A percentile compares a stretch with the other conserved stretches of the same genome.
Conservation (phyloP, 345 rosid genomes). For the Microcos paniculata region DNA sequence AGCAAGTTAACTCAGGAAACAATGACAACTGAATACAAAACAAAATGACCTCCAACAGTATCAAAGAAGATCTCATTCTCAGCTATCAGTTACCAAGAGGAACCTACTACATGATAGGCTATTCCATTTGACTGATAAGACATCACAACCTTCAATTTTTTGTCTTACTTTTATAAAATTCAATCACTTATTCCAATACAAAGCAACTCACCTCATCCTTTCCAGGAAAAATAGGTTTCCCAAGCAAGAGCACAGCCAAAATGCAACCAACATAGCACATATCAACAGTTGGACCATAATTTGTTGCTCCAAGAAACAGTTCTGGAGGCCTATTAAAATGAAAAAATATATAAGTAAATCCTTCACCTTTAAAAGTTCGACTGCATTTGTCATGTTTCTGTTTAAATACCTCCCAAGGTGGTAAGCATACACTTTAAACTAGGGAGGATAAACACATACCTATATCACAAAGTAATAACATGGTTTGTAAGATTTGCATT, state of each 20-base stretch:
- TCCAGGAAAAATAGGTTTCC: constrained; percentile 91
- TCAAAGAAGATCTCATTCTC: background rate
- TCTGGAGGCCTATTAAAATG: constrained; percentile 78
- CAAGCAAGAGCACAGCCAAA: constrained; percentile 88
- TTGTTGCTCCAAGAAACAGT: constrained; percentile 90
- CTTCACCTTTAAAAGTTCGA: background rate
- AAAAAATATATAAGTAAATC: background rate
- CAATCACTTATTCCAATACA: background rate
- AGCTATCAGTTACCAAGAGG: background rate
- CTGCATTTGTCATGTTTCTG: background rate
- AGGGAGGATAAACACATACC: constrained; percentile 39
- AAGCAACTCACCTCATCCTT: constrained; percentile 70
- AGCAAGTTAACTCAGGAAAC: background rate
- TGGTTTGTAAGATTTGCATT: constrained; percentile 80
- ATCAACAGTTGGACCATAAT: constrained; percentile 94
- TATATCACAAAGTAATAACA: constrained; percentile 94
- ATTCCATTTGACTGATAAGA: background rate
- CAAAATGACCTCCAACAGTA: background rate
- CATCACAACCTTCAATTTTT: background rate
- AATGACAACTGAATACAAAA: background rate
- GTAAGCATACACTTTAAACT: background rate
- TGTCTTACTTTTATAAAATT: background rate
- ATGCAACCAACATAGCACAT: constrained; percentile 99
- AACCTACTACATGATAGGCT: background rate
- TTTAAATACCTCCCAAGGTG: background rate